These are phyloP conservation scores for Lichtheimia hyalospora DNA, from an alignment of 371 early-diverging fungal species.

Conservation along the genomic window DNA sequence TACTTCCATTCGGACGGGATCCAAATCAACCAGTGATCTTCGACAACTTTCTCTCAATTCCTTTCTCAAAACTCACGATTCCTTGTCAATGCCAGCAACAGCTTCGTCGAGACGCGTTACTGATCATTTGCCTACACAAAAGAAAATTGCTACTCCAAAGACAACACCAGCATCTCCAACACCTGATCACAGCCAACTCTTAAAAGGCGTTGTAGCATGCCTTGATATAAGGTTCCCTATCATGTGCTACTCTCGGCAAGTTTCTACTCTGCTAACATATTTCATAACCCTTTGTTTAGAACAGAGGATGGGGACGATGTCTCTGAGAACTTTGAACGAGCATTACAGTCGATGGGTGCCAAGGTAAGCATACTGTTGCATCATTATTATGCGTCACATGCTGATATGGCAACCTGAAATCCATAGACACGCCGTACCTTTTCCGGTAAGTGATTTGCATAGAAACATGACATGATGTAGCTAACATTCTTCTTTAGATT, in stretches of 20 bases:
- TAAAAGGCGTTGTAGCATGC: slow-evolving; percentile 45
- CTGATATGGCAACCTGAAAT: neutral
- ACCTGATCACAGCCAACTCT: slow-evolving; percentile 19
- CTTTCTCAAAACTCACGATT: slow-evolving; percentile 3
- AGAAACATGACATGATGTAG: neutral
- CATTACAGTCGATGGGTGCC: slow-evolving; percentile 48
- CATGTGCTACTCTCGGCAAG: neutral
- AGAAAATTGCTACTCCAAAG: neutral
- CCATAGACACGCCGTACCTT: slow-evolving; percentile 28
- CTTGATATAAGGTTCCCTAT: slow-evolving; percentile 39
- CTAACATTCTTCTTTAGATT: slow-evolving; percentile 22
- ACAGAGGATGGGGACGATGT: slow-evolving; percentile 54
- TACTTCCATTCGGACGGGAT: neutral
- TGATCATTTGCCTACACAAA: neutral
- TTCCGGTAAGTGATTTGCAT: slow-evolving; percentile 17
- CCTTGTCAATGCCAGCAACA: neutral
- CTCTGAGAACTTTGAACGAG: slow-evolving; percentile 41
- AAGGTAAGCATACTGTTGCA: slow-evolving; percentile 20
- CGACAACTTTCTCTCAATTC: slow-evolving; percentile 7
- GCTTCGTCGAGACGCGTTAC: neutral
- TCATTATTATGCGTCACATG: neutral
- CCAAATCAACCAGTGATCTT: neutral
- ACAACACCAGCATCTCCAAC: neutral
- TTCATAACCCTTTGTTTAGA: slow-evolving; percentile 13
- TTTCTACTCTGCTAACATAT: neutral